phyloP scores from a whole-genome alignment of 768 basidiomycete species.

The Lepiota venenata region DNA sequence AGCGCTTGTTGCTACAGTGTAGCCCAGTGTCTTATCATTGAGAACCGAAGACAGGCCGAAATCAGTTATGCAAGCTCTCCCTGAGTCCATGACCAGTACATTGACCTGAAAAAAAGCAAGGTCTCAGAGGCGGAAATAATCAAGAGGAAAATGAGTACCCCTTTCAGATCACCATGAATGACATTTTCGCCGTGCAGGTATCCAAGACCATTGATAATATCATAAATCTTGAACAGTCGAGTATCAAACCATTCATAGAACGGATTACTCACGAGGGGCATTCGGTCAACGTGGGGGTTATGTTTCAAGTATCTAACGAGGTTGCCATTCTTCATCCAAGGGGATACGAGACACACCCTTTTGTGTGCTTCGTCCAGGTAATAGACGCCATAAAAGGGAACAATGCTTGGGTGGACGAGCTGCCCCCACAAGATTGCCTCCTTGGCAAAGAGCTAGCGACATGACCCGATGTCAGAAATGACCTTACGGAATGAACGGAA shows the following conservation, averaged over 20 bases:
- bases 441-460: not conserved
- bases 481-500: too few relatives aligned
- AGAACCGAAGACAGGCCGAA: conserved; percentile 13
- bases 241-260: too few relatives aligned
- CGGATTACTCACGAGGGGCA: conserved; percentile 1
- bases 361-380: not conserved
- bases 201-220: conserved; percentile 11
- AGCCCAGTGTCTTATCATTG: conserved; percentile 7
- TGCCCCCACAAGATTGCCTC: conserved; percentile 8
- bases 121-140: not conserved
- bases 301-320: conserved; percentile 1
- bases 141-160: conserved; percentile 3
- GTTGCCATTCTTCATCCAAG: conserved; percentile 16
- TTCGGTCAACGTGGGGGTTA: not conserved
- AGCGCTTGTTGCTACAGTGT: not conserved
- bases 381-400: conserved; percentile 10
- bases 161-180: conserved; percentile 16
- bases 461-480: not conserved
- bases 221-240: conserved; percentile 4
- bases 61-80: conserved; percentile 15
- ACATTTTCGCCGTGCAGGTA: conserved; percentile 14
- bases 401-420: conserved; percentile 1
- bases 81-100: conserved; percentile 10
- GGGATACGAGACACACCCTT: conserved; percentile 10
- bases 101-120: conserved; percentile 10